phyloP scores from a whole-genome alignment of 225 moss, liverwort and hornwort species.

The Asterella californica region DNA sequence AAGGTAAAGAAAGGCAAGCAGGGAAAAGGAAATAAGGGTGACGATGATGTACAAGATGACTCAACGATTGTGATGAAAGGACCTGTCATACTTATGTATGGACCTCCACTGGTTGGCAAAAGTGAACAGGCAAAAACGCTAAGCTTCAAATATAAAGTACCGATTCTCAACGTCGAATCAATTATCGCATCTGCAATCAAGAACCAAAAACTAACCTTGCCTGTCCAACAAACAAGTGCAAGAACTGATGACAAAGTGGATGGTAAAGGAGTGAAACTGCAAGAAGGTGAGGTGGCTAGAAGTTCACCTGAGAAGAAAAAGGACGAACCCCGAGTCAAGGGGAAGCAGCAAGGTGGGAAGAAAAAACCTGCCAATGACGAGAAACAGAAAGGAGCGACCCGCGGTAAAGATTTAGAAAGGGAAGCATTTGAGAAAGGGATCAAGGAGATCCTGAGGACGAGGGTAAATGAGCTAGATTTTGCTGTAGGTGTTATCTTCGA shows the following conservation, averaged over 20 bases:
- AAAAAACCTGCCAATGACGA: constrained; percentile 28
- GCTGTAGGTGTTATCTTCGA: constrained; percentile 68
- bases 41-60: background rate
- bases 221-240: constrained; percentile 16
- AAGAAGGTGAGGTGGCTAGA: background rate
- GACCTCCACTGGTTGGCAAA: constrained; percentile 82
- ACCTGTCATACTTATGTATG: constrained; percentile 59
- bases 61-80: constrained; percentile 9
- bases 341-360: constrained; percentile 16
- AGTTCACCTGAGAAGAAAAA: constrained; percentile 14
- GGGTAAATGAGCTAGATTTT: constrained; percentile 43
- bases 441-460: constrained; percentile 35
- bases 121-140: constrained; percentile 63
- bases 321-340: constrained; percentile 21
- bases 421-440: constrained; percentile 32
- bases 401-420: constrained; percentile 16
- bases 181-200: constrained; percentile 45
- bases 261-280: constrained; percentile 18
- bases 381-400: constrained; percentile 15
- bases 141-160: constrained; percentile 60
- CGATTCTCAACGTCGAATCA: constrained; percentile 59
- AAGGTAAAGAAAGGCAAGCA: constrained; percentile 25
- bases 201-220: constrained; percentile 46
- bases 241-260: background rate
- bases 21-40: constrained; percentile 23